phyloP scores from a whole-genome alignment of 225 moss, liverwort and hornwort species.

The Sphagnum tenellum region DNA sequence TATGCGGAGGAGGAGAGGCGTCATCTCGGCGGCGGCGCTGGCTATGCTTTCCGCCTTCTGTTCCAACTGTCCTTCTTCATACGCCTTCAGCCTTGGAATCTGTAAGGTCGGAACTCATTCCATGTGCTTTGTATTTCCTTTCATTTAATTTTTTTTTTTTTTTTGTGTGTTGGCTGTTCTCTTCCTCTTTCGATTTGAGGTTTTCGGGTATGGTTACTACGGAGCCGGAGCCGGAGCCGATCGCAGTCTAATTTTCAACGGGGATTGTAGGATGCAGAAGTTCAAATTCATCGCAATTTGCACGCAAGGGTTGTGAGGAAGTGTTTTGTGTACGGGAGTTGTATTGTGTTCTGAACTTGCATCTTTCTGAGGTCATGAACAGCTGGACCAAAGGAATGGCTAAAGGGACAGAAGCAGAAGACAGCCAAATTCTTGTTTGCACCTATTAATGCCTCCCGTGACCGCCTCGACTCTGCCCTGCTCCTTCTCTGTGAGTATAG shows the following conservation, averaged over 20 bases:
- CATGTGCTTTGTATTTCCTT: too few species aligned
- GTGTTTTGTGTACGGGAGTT: not conserved
- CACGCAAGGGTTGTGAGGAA: not conserved
- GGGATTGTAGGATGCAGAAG: not conserved
- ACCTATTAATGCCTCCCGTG: conserved; percentile 72
- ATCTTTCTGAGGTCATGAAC: not conserved
- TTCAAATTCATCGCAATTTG: not conserved
- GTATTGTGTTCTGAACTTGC: too few species aligned
- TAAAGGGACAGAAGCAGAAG: conserved; percentile 73
- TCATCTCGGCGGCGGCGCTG: conserved; percentile 7
- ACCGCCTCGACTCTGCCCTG: conserved; percentile 50
- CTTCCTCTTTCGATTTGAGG: too few species aligned
- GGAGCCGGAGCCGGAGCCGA: not conserved
- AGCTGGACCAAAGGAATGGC: conserved; percentile 82
- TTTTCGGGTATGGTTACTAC: not conserved
- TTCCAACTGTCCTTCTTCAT: conserved; percentile 22
- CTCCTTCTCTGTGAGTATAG: conserved; percentile 56
- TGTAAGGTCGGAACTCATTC: conserved; percentile 48
- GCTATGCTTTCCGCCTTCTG: conserved; percentile 7
- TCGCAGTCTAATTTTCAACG: not conserved
- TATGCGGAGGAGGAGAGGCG: not conserved
- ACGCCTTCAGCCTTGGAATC: conserved; percentile 59
- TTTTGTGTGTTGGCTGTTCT: conserved; percentile 1
- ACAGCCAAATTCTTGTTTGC: conserved; percentile 59
- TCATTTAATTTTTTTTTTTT: too few species aligned